Evolutionary conservation across 352 stramenopile genomes (phyloP).

Genomic region (Albugo candida): DNA sequence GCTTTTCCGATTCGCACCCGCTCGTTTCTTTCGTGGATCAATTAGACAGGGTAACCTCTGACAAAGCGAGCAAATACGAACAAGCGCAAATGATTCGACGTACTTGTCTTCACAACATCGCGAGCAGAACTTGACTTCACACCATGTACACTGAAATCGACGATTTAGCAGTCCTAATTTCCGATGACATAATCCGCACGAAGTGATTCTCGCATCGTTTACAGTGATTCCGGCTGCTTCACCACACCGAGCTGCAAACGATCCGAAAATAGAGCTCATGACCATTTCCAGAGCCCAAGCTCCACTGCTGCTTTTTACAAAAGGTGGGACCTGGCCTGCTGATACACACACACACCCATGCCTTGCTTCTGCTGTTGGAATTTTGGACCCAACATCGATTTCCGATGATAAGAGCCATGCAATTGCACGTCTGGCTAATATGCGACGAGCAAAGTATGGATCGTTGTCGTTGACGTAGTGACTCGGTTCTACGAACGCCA

Average conservation of each 20-base stretch:
- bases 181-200: constrained; percentile 65
- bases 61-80: constrained; percentile 61
- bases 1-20: constrained; percentile 37
- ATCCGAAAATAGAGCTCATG: constrained; percentile 69
- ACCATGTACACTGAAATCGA: constrained; percentile 62
- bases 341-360: constrained; percentile 69
- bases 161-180: constrained; percentile 64
- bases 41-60: constrained; percentile 64
- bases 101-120: constrained; percentile 75
- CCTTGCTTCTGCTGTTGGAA: constrained; percentile 40
- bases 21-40: constrained; percentile 46
- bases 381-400: constrained; percentile 52
- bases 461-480: constrained; percentile 59
- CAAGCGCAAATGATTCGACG: constrained; percentile 48
- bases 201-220: constrained; percentile 48
- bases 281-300: constrained; percentile 67
- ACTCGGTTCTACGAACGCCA: constrained; percentile 62
- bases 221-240: constrained; percentile 50
- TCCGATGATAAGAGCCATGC: constrained; percentile 59
- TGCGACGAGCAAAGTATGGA: constrained; percentile 51
- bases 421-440: constrained; percentile 41
- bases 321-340: constrained; percentile 41
- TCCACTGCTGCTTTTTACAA: constrained; percentile 47
- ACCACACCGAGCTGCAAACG: constrained; percentile 44
- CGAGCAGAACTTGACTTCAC: constrained; percentile 74